Base-by-base conservation (phyloP, 2,329 filamentous ascomycete genomes). In the Zasmidium angulare region DNA sequence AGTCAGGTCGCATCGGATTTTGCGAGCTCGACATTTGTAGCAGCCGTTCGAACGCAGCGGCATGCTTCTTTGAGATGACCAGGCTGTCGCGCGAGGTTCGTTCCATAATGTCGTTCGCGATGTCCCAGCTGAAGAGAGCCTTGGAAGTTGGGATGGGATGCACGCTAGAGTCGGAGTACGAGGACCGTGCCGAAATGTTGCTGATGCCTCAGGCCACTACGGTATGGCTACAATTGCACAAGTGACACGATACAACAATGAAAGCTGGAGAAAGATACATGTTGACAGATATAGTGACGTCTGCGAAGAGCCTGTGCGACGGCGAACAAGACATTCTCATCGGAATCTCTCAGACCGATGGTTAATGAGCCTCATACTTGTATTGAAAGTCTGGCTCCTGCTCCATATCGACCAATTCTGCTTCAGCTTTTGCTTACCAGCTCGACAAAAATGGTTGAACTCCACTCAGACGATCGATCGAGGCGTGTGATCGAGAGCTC, bases 1-100 rank as follows among this genome's bases (percentile, higher is more conserved):
- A 12, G 56, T 56, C 47, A 68, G 65, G 50, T 70, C 68, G 51
- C 70, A 72, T 29, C 67, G 60, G 54, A 72, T 66, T 59, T 71
- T 72, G 20, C 70, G 63, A 43, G 66, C 63, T 20, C 70, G 64
- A 52, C 70, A 72, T n/a, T 60, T 69, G 21, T 58, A 62, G 57
- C 69, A 72, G 40, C 69, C 69, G 3, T 68, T 59, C 10, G 69
- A 71, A 43, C 58, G 46, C 53, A 56, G 53, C 43, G 58, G 58
- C 58, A 36, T 60, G 36, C 36, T 43, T 7, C 36, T 14, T 19
- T 43, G 36, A 43, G 3, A 29, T 11, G 36, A 4, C 36, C 36
- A 43, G 14, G n/a, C 12, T 3, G 6, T 43, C 11, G 26, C 4
- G 6, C 6, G 26, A 29, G 26, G 4, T 43, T 7, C 7, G 11